Conservation (phyloP, 106 monocot genomes). For the Acanthochlamys bracteata region DNA sequence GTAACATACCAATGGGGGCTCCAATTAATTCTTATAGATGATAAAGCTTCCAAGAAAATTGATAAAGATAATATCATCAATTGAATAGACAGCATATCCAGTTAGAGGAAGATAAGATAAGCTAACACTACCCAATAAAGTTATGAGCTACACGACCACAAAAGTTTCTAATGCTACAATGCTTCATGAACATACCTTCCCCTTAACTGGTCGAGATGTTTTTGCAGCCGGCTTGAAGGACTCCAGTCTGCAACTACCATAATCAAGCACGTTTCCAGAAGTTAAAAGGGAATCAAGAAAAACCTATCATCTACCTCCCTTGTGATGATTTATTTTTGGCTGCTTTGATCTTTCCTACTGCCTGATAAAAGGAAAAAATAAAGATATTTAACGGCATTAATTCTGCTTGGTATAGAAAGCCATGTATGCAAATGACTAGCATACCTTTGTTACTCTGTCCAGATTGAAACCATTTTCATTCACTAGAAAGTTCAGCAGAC, state of each 20-base stretch:
- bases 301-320: constrained; percentile 40
- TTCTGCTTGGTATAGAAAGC: no score
- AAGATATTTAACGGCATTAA: background rate
- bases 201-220: constrained; percentile 48
- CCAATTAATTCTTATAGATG: no score
- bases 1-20: no score
- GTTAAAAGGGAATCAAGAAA: background rate
- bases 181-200: constrained; percentile 51
- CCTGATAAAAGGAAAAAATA: constrained; percentile 23
- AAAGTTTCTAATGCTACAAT: background rate
- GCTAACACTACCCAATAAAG: background rate
- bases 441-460: constrained; percentile 82
- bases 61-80: no score
- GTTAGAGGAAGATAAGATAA: background rate
- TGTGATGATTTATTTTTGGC: constrained; percentile 83
- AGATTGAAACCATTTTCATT: constrained; percentile 86
- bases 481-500: constrained; percentile 67
- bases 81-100: no score
- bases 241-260: constrained; percentile 46
- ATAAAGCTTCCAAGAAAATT: no score
- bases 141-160: background rate
- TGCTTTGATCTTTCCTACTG: constrained; percentile 87
- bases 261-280: background rate
- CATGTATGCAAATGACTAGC: background rate
- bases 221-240: constrained; percentile 73